A percentile compares a stretch with the other conserved stretches of the same genome.
phyloP scores from a whole-genome alignment of 116 monocot species.

The Posidonia oceanica region DNA sequence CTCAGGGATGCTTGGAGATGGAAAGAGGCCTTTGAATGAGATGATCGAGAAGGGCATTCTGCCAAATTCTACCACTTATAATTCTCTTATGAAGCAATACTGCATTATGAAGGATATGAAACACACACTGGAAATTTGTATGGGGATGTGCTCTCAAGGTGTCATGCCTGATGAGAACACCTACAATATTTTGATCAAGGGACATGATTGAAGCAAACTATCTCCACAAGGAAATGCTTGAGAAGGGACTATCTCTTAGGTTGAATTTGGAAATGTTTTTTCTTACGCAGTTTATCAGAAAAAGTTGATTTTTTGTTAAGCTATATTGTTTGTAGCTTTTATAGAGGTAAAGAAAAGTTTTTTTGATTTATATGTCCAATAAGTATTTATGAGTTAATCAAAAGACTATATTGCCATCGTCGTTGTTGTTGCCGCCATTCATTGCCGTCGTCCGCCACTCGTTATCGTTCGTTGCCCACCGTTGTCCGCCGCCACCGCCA shows the following conservation, averaged over 20 bases:
- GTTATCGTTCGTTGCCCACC: too few relatives aligned
- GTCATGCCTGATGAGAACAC: conserved; percentile 75
- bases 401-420: too few relatives aligned
- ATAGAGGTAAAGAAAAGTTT: too few relatives aligned
- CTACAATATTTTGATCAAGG: conserved; percentile 81
- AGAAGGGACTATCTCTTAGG: conserved; percentile 67
- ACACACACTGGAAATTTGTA: conserved; percentile 51
- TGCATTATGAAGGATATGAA: conserved; percentile 75
- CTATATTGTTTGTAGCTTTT: too few relatives aligned
- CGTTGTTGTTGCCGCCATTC: too few relatives aligned
- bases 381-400: too few relatives aligned
- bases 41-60: conserved; percentile 57
- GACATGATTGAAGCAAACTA: conserved; percentile 89
- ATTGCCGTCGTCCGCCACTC: too few relatives aligned
- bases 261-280: too few relatives aligned
- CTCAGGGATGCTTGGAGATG: conserved; percentile 62
- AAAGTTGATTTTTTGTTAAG: too few relatives aligned
- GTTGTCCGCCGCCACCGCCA: too few relatives aligned
- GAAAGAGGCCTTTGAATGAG: conserved; percentile 60
- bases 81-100: conserved; percentile 73
- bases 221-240: conserved; percentile 67
- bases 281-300: too few relatives aligned
- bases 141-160: conserved; percentile 43
- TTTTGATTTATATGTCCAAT: too few relatives aligned
- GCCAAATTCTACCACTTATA: conserved; percentile 71